phyloP scores from a whole-genome alignment of 2,329 filamentous ascomycete species.

The Venturia asperata region DNA sequence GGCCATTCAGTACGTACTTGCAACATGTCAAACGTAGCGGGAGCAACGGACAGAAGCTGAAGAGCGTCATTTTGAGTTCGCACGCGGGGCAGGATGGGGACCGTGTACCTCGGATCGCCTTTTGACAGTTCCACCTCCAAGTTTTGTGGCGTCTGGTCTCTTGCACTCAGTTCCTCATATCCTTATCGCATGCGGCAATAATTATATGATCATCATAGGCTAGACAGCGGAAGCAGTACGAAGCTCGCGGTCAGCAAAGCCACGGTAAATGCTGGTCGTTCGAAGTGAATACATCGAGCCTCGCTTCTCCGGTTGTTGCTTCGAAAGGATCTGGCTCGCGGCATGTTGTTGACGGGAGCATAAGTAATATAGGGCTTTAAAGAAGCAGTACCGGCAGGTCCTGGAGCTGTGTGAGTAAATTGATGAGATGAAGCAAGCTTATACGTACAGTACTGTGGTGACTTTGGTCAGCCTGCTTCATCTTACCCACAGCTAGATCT shows the following conservation, averaged over 20 bases:
- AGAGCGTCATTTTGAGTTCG: slow-evolving; percentile 8
- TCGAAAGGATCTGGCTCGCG: not conserved
- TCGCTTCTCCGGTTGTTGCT: not conserved
- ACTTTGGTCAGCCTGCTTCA: not conserved
- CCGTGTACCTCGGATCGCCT: not conserved
- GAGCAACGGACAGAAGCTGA: not conserved
- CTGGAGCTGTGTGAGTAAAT: not conserved
- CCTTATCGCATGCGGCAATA: not conserved
- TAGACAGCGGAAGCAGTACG: not conserved
- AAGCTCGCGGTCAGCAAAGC: not conserved
- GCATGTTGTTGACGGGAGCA: not conserved
- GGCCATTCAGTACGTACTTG: not conserved
- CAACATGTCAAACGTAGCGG: not conserved
- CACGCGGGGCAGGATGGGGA: not conserved
- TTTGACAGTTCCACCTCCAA: not conserved
- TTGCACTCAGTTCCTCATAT: not conserved
- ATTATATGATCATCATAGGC: not conserved
- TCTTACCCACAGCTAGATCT: not conserved
- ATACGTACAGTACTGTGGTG: not conserved
- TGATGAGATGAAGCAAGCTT: not conserved
- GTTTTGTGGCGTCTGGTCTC: not conserved
- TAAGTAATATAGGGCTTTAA: not conserved
- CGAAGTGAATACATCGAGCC: not conserved
- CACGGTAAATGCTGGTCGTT: not conserved
- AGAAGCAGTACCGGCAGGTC: not conserved